Percentiles rank a stretch among this genome's conserved stretches.
These are phyloP conservation scores for Corchorus olitorius DNA, from an alignment of 345 rosid genomes.

Conservation along the genomic window DNA sequence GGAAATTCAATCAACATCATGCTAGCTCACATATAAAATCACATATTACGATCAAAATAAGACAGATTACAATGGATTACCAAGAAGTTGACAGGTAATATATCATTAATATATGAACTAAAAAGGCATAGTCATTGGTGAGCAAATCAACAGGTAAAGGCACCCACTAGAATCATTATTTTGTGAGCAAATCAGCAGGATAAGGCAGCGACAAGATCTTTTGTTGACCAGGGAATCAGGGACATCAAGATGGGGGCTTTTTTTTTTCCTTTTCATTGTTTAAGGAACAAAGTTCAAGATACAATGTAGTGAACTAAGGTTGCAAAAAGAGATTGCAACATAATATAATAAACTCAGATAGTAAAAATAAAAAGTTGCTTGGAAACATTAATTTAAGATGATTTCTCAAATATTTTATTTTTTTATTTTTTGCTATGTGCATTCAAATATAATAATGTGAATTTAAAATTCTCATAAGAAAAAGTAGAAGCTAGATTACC, in stretches of 20 bases:
- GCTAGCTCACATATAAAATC: background rate
- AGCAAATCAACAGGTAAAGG: background rate
- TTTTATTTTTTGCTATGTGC: too few relatives aligned
- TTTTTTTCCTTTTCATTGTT: background rate
- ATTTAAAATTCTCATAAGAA: background rate
- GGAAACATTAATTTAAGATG: background rate
- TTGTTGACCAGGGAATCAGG: background rate
- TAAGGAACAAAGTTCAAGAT: background rate
- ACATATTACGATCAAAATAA: slow-evolving; percentile 4
- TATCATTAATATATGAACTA: background rate
- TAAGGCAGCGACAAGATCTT: background rate
- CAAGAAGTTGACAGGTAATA: background rate
- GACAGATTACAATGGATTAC: background rate
- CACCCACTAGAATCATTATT: background rate
- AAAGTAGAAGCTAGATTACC: slow-evolving; percentile 47
- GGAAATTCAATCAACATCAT: slow-evolving; percentile 7
- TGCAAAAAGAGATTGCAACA: background rate
- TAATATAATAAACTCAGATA: background rate
- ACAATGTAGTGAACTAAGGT: too few relatives aligned
- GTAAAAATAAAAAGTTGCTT: too few relatives aligned
- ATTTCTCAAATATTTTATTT: too few relatives aligned
- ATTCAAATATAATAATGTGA: background rate
- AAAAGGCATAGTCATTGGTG: background rate
- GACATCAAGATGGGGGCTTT: background rate
- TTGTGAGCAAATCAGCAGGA: background rate